Evolutionary conservation across 805 yeast genomes (phyloP).

Genomic region (Hanseniaspora taiwanica): DNA sequence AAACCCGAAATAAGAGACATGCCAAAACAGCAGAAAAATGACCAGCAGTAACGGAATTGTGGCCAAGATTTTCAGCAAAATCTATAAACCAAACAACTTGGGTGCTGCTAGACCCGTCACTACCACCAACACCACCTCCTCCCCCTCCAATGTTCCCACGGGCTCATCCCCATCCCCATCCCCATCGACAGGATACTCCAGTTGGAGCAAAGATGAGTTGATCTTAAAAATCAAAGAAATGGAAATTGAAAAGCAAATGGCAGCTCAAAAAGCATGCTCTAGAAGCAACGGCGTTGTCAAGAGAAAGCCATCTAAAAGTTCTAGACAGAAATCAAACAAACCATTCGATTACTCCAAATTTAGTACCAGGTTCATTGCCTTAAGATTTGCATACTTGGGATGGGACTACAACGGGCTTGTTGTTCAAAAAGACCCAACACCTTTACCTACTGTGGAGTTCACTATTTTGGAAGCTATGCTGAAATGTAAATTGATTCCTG

Average conservation of each 20-base stretch:
- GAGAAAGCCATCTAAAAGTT: constrained; percentile 6
- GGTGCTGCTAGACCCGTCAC: not conserved
- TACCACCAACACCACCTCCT: not conserved
- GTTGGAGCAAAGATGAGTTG: constrained; percentile 57
- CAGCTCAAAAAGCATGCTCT: constrained; percentile 2
- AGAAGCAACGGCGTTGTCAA: constrained; percentile 1
- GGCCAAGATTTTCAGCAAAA: constrained; percentile 1
- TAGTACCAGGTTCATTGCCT: constrained; percentile 55
- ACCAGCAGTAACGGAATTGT: constrained; percentile 1
- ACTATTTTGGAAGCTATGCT: constrained; percentile 58
- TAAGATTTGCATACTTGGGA: constrained; percentile 79
- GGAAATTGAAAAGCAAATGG: constrained; percentile 25
- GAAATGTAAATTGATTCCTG: constrained; percentile 50
- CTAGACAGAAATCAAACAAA: constrained; percentile 24
- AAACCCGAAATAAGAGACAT: not conserved
- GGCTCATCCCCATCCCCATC: not conserved
- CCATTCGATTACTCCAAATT: constrained; percentile 55
- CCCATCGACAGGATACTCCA: constrained; percentile 20
- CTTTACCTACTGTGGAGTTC: constrained; percentile 78
- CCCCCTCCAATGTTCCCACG: not conserved
- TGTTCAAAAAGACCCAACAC: constrained; percentile 60
- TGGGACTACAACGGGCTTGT: constrained; percentile 94
- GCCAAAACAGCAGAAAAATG: not conserved
- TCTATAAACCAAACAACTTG: not conserved
- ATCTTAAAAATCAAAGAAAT: constrained; percentile 42